phyloP scores from a whole-genome alignment of 768 basidiomycete genomes.

The Psilocybe azurescens region DNA sequence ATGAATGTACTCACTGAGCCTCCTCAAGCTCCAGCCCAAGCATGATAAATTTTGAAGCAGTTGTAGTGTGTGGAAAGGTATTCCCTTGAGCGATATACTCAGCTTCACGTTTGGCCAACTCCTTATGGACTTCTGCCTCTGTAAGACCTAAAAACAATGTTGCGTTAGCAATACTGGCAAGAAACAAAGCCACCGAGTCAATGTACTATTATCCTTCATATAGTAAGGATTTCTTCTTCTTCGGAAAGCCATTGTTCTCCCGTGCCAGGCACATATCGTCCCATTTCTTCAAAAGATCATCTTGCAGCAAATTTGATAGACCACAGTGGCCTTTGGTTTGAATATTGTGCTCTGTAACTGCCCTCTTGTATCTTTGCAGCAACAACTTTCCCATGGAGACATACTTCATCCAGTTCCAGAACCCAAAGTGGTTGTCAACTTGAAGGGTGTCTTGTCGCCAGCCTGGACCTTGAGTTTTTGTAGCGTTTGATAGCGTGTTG shows the following conservation, averaged over 20 bases:
- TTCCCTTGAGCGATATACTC: neutral
- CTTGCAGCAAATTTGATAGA: conserved; percentile 12
- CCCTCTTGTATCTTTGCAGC: conserved; percentile 11
- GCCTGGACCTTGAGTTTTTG: conserved; percentile 38
- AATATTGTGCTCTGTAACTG: conserved; percentile 18
- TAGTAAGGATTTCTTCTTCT: conserved; percentile 12
- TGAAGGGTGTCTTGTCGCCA: conserved; percentile 28
- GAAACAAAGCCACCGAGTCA: neutral
- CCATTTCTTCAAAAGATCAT: conserved; percentile 13
- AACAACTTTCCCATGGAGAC: conserved; percentile 22
- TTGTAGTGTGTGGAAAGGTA: conserved; percentile 13
- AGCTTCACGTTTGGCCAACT: conserved; percentile 4
- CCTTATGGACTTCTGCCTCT: conserved; percentile 9
- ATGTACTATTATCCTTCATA: neutral
- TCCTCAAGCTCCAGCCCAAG: conserved; percentile 24
- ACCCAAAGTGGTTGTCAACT: conserved; percentile 33
- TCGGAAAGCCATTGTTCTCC: conserved; percentile 15
- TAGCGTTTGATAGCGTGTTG: conserved; percentile 31
- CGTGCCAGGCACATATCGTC: conserved; percentile 19
- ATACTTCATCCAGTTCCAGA: conserved; percentile 34
- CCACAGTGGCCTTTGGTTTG: conserved; percentile 18
- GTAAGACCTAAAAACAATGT: neutral
- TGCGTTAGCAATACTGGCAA: neutral
- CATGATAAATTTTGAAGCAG: conserved; percentile 16
- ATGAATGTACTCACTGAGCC: conserved; percentile 17